phyloP scores from a whole-genome alignment of 495 filamentous ascomycete genomes.

The Schizothecium vesticola region DNA sequence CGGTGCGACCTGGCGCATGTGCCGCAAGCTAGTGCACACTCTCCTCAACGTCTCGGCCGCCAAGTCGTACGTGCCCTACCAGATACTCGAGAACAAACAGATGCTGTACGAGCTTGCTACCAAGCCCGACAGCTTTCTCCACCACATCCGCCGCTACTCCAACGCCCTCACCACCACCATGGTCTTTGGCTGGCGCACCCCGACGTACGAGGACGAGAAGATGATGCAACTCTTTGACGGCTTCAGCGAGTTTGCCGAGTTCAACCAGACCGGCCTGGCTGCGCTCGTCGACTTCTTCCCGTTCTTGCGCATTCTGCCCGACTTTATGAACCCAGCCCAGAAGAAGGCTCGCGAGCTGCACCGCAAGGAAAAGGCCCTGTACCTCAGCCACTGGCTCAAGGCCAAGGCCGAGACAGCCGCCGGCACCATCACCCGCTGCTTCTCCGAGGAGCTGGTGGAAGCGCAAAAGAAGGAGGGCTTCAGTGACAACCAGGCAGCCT shows the following conservation, averaged over 20 bases:
- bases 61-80: slow-evolving; percentile 46
- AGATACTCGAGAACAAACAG: slow-evolving; percentile 46
- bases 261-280: slow-evolving; percentile 38
- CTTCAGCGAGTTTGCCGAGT: slow-evolving; percentile 45
- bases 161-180: slow-evolving; percentile 52
- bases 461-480: slow-evolving; percentile 36
- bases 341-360: slow-evolving; percentile 27
- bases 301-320: slow-evolving; percentile 36
- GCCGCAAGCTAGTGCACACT: slow-evolving; percentile 40
- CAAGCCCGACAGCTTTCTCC: slow-evolving; percentile 34
- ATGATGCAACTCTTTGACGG: slow-evolving; percentile 50
- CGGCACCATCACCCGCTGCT: slow-evolving; percentile 34
- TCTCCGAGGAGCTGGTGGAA: slow-evolving; percentile 35
- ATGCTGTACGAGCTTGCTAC: slow-evolving; percentile 44
- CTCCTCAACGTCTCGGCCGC: slow-evolving; percentile 39
- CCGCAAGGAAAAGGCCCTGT: slow-evolving; percentile 26
- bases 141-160: slow-evolving; percentile 50
- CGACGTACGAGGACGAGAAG: slow-evolving; percentile 44
- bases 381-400: slow-evolving; percentile 30
- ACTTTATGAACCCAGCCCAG: slow-evolving; percentile 31
- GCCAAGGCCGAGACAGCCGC: slow-evolving; percentile 24
- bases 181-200: slow-evolving; percentile 50
- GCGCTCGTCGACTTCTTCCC: slow-evolving; percentile 42
- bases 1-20: slow-evolving; percentile 35
- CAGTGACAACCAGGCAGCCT: slow-evolving; percentile 37